phyloP scores from a whole-genome alignment of 306 rosid species.

The Glycine soja region DNA sequence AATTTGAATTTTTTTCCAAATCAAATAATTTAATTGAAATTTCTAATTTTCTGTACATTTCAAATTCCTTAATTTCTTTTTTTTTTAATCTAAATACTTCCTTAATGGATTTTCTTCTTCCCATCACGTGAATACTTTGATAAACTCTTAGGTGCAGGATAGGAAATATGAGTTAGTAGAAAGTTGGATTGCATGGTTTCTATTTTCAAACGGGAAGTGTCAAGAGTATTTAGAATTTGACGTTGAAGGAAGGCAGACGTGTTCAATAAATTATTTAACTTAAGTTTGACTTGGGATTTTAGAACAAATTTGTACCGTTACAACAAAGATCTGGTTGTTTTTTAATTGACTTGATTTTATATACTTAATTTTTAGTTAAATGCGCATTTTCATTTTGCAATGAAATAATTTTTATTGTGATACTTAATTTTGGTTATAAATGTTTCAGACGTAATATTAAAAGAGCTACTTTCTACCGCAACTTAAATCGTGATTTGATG shows the following conservation, averaged over 20 bases:
- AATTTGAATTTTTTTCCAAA: background rate
- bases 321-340: background rate
- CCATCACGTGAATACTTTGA: too few relatives aligned
- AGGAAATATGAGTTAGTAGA: conserved; percentile 18
- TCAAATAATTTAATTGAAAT: too few relatives aligned
- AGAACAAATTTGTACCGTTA: conserved; percentile 37
- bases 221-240: background rate
- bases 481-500: too few relatives aligned
- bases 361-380: background rate
- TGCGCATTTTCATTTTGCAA: background rate
- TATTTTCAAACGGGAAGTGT: conserved; percentile 14
- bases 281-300: conserved; percentile 27
- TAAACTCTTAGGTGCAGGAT: background rate
- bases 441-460: too few relatives aligned
- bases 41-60: background rate
- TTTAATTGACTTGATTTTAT: background rate
- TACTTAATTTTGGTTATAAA: too few relatives aligned
- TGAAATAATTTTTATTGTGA: too few relatives aligned
- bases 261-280: background rate
- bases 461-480: too few relatives aligned
- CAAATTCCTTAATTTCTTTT: background rate
- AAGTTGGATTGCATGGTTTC: background rate
- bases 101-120: background rate
- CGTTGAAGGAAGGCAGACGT: background rate
- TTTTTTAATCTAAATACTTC: background rate